Evolutionary conservation across 352 stramenopile species (phyloP).

Genomic region (Phytopythium cucurbitacearum): DNA sequence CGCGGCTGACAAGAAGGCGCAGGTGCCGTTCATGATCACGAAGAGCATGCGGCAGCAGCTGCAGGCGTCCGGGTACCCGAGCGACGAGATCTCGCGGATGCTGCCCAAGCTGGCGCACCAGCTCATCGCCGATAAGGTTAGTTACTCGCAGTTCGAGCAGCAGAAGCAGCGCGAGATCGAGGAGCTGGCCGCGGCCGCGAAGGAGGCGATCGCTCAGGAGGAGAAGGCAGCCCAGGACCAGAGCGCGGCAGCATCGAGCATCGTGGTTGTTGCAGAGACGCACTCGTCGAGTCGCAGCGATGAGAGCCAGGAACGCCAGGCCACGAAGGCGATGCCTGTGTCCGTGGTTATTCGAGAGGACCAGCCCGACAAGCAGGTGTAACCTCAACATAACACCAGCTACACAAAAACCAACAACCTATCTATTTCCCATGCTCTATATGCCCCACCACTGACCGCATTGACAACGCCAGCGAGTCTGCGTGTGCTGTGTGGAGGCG

Average conservation of each 20-base stretch:
- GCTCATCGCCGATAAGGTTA: conserved; percentile 50
- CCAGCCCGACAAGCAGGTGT: too few relatives aligned
- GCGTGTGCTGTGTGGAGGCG: too few relatives aligned
- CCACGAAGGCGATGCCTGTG: too few relatives aligned
- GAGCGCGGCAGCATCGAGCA: background rate
- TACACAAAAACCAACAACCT: too few relatives aligned
- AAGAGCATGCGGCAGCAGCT: conserved; percentile 65
- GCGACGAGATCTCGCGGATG: conserved; percentile 55
- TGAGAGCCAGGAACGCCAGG: background rate
- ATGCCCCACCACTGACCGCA: too few relatives aligned
- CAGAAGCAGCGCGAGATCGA: conserved; percentile 26
- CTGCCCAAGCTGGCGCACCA: conserved; percentile 53
- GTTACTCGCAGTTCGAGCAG: conserved; percentile 48
- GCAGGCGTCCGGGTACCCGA: conserved; percentile 43
- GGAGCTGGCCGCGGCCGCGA: conserved; percentile 14
- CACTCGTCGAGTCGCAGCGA: background rate
- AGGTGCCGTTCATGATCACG: conserved; percentile 86
- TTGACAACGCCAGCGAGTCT: too few relatives aligned
- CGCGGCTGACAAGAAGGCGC: conserved; percentile 41
- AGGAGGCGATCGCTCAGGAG: conserved; percentile 14
- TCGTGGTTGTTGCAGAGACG: background rate
- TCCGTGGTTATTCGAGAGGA: too few relatives aligned
- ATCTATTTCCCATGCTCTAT: too few relatives aligned
- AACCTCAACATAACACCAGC: too few relatives aligned
- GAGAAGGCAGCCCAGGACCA: conserved; percentile 9